phyloP scores from a whole-genome alignment of 169 alveolate genomes.

The Plasmodium falciparum region DNA sequence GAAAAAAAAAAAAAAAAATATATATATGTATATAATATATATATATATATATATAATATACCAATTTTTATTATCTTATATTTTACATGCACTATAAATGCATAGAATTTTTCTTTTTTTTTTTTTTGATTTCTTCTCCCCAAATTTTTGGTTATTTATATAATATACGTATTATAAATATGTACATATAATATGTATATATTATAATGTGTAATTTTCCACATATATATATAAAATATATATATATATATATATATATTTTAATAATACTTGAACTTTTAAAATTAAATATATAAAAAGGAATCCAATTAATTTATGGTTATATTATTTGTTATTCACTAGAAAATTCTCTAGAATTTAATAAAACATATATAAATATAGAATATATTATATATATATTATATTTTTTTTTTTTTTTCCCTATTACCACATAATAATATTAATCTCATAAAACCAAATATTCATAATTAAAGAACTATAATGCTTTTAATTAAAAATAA shows the following conservation, averaged over 20 bases:
- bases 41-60: no score
- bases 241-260: not conserved
- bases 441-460: not conserved
- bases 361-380: no score
- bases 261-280: not conserved
- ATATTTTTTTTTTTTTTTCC: not conserved
- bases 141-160: not conserved
- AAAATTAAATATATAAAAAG: not conserved
- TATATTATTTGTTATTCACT: no score
- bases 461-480: not conserved
- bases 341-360: no score
- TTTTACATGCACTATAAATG: slow-evolving; percentile 16
- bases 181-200: no score
- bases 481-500: slow-evolving; percentile 3
- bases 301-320: no score
- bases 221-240: not conserved
- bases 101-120: slow-evolving; percentile 14
- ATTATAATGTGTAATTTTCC: slow-evolving; percentile 4
- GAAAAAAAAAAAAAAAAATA: no score
- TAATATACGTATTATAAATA: no score
- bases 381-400: no score
- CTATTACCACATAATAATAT: not conserved
- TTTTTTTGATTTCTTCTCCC: not conserved
- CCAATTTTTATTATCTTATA: no score
- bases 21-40: no score